Conservation (phyloP, 805 yeast species). For the Saccharomyces eubayanus region DNA sequence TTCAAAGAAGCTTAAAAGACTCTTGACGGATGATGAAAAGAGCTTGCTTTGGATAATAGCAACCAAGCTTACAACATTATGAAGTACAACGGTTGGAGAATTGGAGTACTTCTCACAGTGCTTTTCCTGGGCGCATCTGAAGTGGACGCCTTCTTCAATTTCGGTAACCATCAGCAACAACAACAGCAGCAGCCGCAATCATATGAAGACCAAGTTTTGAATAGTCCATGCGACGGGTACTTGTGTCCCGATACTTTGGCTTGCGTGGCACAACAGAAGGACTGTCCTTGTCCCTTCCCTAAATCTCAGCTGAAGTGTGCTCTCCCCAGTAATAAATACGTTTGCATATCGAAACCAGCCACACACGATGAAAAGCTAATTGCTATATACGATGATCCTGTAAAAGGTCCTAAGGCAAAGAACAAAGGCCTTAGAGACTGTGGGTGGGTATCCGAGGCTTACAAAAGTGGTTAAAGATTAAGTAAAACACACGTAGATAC, state of each 20-base stretch:
- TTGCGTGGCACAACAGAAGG: conserved; percentile 61
- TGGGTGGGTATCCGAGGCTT: conserved; percentile 73
- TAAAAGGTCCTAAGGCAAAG: conserved; percentile 39
- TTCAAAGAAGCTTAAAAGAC: not conserved
- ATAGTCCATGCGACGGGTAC: conserved; percentile 50
- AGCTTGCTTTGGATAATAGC: not conserved
- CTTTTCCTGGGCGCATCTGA: not conserved
- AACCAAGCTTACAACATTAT: not conserved
- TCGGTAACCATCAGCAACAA: conserved; percentile 32
- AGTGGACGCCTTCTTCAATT: conserved; percentile 33
- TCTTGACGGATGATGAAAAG: not conserved
- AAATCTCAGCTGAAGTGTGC: conserved; percentile 75
- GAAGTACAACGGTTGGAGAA: not conserved
- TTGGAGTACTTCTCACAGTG: not conserved
- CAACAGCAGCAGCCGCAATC: conserved; percentile 26
- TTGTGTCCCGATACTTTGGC: conserved; percentile 75
- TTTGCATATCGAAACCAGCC: conserved; percentile 82
- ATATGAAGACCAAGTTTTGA: conserved; percentile 32
- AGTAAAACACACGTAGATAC: not conserved
- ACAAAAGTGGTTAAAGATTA: conserved; percentile 39
- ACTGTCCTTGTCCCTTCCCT: conserved; percentile 90
- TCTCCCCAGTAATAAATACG: conserved; percentile 54
- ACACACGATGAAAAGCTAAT: conserved; percentile 33
- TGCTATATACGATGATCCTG: conserved; percentile 37
- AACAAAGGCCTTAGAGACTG: conserved; percentile 63